Evolutionary conservation across 495 filamentous ascomycete genomes (phyloP), one percentile per base, ranked within the genome.

Genomic region (Aspergillus bridgeri): DNA sequence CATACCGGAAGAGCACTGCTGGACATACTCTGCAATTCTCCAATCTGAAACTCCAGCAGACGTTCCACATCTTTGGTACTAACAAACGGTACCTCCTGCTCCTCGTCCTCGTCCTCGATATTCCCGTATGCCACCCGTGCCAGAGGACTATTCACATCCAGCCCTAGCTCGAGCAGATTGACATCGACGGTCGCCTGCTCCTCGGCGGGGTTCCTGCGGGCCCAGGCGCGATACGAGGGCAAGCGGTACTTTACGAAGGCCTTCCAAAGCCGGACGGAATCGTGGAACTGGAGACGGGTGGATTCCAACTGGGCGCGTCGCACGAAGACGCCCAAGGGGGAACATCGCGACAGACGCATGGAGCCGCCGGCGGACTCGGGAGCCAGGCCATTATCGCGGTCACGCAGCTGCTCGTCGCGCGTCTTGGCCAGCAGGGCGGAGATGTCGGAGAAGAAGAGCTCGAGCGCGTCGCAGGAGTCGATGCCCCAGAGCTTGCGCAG

Each of bases 61-160:
- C 84, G 84, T 68, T 96, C 90, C 9, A 96, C 80, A 66, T 96
- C 93, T 57, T 96, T 89, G 0, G 84, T 84, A 64, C 90, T 94
- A 48, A 90, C 75, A 27, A 59, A 65, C 20, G 58, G 67, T 29
- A 78, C 72, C 17, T 75, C 68, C 6, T 29, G 6, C 43, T 75
- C 75, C 6, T 69, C 63, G 45, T 81, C n/a, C n/a, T n/a, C 75
- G 21, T 77, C 73, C 22, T 79, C 73, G 27, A 89, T 72, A 65
- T 82, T 73, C 57, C 82, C 81, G 63, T 95, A 93, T 0, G 86
- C 79, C 13, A 86, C 77, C 22, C 76, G 77, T 22, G 83, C 78
- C 49, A 87, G 67, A 29, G 77, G 65, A 63, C 75, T 79, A 15
- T 59, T 70, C 5, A 65, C 52, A 56, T 75, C 71, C 33, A 77